Evolutionary conservation across 2,329 filamentous ascomycete species (phyloP), one percentile per base, ranked within the genome.

Genomic region (Parascedosporium putredinis): DNA sequence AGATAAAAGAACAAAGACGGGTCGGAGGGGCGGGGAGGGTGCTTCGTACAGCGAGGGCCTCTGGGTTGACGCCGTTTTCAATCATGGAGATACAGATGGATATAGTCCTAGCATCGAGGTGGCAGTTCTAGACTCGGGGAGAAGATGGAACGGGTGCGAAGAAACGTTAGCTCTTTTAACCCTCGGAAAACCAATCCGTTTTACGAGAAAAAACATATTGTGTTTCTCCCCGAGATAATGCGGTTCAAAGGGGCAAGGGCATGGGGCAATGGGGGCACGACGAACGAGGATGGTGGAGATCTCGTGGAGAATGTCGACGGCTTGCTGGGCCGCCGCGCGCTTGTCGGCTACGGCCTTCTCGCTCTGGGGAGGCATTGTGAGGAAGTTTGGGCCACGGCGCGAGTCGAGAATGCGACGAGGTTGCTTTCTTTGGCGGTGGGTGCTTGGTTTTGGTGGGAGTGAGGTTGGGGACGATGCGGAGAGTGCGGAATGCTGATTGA

Each of bases 51-150:
- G 91, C 90, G 27, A 98, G 73, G 1, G 91, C 93, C 64, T 97
- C 91, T 0, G 93, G 93, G 62, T 95, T 95, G 25, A 97, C 88
- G 12, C 93, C 93, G 62, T 95, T 95, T 68, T 98, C 93, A 58
- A 98, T 94, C 66, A 98, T 78, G 49, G 89, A 95, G 53, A 97
- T 91, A 67, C 93, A 98, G 55, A 96, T 87, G 3, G 90, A 95
- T 16, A 98, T 74, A 18, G 90, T 89, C 49, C 89, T 84, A 27
- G 91, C 83, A 66, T 96, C 90, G 43, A 98, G 81, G 55, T 95
- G 81, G 54, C 91, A 95, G 69, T 97, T 96, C 91, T 97, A 54
- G 45, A 42, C n/a, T 8, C 5, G 14, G 40, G 20, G 14, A 18
- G 16, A 23, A 8, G 44, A 9, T n/a, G n/a, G n/a, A n/a, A n/a